phyloP scores from a whole-genome alignment of 2,329 filamentous ascomycete genomes.

The Cryphonectria radicalis region DNA sequence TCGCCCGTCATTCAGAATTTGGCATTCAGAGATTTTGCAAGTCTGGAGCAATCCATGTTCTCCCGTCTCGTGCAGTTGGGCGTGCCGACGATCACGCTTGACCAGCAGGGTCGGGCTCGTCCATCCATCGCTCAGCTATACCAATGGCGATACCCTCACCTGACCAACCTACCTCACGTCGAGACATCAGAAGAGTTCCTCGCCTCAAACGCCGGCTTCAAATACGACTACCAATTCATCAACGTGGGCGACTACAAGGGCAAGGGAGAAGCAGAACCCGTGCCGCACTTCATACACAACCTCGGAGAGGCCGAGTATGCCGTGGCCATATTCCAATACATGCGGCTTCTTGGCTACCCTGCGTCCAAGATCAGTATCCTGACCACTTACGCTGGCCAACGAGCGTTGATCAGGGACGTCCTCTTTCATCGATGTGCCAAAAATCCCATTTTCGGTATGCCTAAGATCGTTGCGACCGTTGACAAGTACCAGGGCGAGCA shows the following conservation, averaged over 20 bases:
- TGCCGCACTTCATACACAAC: constrained; percentile 95
- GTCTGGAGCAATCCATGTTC: constrained; percentile 95
- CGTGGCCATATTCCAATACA: constrained; percentile 94
- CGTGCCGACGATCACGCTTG: constrained; percentile 87
- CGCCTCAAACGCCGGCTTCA: constrained; percentile 86
- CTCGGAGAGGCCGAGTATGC: constrained; percentile 96
- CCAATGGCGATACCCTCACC: constrained; percentile 84
- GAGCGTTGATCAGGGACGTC: constrained; percentile 86
- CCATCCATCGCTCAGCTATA: constrained; percentile 88
- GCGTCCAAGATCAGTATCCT: constrained; percentile 83
- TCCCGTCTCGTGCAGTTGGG: constrained; percentile 87
- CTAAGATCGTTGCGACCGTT: constrained; percentile 88
- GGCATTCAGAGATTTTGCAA: constrained; percentile 92
- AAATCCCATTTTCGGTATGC: constrained; percentile 85
- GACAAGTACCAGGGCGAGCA: constrained; percentile 99
- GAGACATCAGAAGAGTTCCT: constrained; percentile 72
- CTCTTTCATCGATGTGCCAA: constrained; percentile 80
- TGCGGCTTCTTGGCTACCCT: constrained; percentile 93
- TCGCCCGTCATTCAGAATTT: constrained; percentile 94
- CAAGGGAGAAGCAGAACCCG: constrained; percentile 83
- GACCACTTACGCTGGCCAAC: constrained; percentile 91
- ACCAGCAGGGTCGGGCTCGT: constrained; percentile 90
- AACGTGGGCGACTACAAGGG: constrained; percentile 93
- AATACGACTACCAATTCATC: constrained; percentile 95
- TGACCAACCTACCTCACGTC: constrained; percentile 80